Evolutionary conservation across 1,284 basidiomycete species (phyloP).

Genomic region (Rhodotorula sp.): DNA sequence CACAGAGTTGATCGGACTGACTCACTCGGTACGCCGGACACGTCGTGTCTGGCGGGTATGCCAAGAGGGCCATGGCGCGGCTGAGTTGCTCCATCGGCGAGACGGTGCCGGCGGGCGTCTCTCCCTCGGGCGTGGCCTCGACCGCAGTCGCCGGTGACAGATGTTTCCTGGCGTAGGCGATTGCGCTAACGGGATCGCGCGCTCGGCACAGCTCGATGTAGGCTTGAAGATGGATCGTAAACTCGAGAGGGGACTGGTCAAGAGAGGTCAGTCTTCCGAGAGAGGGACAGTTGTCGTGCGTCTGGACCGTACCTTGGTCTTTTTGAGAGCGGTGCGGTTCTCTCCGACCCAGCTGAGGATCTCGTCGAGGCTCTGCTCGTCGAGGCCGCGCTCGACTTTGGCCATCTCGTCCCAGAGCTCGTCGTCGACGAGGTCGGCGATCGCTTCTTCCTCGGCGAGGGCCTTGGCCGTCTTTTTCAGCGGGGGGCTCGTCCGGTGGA

Average conservation of each 20-base stretch:
- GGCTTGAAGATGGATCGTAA: constrained; percentile 91
- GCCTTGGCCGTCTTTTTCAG: constrained; percentile 60
- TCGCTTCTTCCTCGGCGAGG: constrained; percentile 67
- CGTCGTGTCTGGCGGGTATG: constrained; percentile 64
- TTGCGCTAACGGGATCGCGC: constrained; percentile 70
- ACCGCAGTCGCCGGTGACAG: constrained; percentile 69
- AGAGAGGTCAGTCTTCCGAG: neutral
- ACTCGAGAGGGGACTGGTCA: constrained; percentile 84
- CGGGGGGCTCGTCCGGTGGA: constrained; percentile 68
- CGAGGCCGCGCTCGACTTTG: constrained; percentile 77
- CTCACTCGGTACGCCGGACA: constrained; percentile 59
- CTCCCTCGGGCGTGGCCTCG: constrained; percentile 12
- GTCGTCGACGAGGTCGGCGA: constrained; percentile 81
- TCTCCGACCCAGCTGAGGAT: constrained; percentile 95
- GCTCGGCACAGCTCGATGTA: constrained; percentile 85
- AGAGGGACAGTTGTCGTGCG: no score
- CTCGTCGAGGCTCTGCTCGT: constrained; percentile 72
- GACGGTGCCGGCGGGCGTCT: neutral
- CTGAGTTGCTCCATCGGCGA: constrained; percentile 67
- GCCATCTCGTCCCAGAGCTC: constrained; percentile 65
- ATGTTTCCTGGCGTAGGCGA: constrained; percentile 79
- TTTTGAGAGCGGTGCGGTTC: constrained; percentile 86
- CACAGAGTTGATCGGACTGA: neutral
- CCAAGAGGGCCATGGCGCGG: constrained; percentile 73
- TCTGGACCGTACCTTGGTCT: constrained; percentile 67